Evolutionary conservation across 1,284 basidiomycete genomes (phyloP).

Genomic region (Heterobasidion annosum): DNA sequence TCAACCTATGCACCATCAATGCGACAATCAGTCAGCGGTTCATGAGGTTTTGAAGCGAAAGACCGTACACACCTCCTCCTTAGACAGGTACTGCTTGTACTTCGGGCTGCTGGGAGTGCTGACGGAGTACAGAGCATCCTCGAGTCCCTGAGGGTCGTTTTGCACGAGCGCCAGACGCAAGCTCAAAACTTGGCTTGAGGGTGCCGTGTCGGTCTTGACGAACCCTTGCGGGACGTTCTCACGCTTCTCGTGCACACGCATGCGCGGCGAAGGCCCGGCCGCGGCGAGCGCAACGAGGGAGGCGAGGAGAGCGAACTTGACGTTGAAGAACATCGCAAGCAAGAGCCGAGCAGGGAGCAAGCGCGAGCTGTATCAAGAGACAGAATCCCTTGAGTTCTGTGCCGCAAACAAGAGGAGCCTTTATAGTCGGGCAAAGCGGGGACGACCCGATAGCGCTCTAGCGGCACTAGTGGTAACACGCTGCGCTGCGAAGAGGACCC

Average conservation of each 20-base stretch:
- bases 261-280: background rate
- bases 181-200: constrained; percentile 9
- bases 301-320: background rate
- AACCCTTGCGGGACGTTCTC: constrained; percentile 12
- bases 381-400: background rate
- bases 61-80: constrained; percentile 17
- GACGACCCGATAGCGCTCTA: no score
- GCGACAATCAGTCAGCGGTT: no score
- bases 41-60: background rate
- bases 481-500: no score
- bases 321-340: background rate
- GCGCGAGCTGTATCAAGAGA: background rate
- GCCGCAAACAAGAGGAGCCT: background rate
- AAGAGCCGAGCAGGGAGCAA: background rate
- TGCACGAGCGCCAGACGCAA: constrained; percentile 18
- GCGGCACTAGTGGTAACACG: no score
- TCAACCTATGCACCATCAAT: constrained; percentile 18
- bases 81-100: constrained; percentile 23
- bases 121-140: constrained; percentile 20
- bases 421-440: no score
- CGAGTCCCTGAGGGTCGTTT: constrained; percentile 19
- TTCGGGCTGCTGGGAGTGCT: constrained; percentile 18
- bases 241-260: constrained; percentile 13
- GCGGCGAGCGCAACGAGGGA: background rate
- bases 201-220: constrained; percentile 11